A percentile compares a stretch with the other conserved stretches of the same genome.
These are phyloP conservation scores for Pythium brachiatum DNA, from an alignment of 352 stramenopile genomes.

Conservation along the genomic window DNA sequence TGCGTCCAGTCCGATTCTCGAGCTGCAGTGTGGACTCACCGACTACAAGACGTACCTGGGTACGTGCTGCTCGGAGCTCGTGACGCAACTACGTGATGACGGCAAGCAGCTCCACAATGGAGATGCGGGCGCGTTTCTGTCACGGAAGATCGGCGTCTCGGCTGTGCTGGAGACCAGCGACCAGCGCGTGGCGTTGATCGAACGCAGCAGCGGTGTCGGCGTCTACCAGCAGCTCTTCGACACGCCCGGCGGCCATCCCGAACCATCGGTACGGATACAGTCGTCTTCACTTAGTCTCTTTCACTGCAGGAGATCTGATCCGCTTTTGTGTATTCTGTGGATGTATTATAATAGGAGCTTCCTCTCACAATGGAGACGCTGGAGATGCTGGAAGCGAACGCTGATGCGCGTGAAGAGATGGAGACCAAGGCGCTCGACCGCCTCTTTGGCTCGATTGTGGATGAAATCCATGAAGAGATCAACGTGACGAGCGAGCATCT, in stretches of 20 bases:
- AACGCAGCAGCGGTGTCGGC: constrained; percentile 59
- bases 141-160: constrained; percentile 77
- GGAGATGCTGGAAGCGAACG: not conserved
- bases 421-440: constrained; percentile 9
- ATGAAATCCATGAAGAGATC: constrained; percentile 78
- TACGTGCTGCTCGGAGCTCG: constrained; percentile 57
- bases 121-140: constrained; percentile 58
- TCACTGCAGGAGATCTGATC: too few species aligned
- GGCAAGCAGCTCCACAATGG: not conserved
- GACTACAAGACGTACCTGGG: constrained; percentile 80
- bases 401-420: not conserved
- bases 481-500: constrained; percentile 51
- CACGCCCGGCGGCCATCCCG: constrained; percentile 76
- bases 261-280: constrained; percentile 48
- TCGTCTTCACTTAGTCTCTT: too few species aligned
- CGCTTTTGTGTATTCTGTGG: too few species aligned
- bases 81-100: constrained; percentile 36
- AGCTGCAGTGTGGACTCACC: constrained; percentile 46
- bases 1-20: constrained; percentile 14
- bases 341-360: too few species aligned
- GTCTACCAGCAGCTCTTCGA: constrained; percentile 75
- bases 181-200: constrained; percentile 59
- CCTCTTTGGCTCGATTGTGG: constrained; percentile 65
- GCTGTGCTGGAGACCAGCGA: constrained; percentile 65
- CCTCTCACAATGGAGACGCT: constrained; percentile 19